Evolutionary conservation across 768 basidiomycete genomes (phyloP), one percentile per base, ranked within the genome.

Genomic region (Mrakia frigida): DNA sequence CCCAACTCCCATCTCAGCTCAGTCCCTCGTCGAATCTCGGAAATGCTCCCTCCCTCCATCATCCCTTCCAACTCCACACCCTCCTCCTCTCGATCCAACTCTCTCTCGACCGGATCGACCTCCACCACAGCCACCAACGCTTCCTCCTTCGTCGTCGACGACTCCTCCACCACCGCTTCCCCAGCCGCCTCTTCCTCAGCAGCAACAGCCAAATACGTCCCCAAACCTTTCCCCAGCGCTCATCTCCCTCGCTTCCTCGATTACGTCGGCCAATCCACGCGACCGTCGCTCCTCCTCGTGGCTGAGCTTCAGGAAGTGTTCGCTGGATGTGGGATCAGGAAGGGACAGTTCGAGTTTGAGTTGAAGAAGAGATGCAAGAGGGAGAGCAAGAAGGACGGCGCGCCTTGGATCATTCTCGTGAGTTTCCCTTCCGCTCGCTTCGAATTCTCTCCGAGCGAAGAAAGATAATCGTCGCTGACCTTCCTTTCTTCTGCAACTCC

Each of bases 271-370:
- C 88, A 90, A 0, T 85, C 87, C 11, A 92, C 86, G 78, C 85
- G 92, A 35, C 86, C 86, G 11, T 86, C 79, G 33, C 53, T 74
- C 0, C 74, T 88, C 74, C 87, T 94, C 39, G 87, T 93, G 0
- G 92, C 93, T 77, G 86, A 88, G 11, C 87, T 93, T 79, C 88
- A 89, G 80, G 88, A 90, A 78, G 90, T 90, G 37, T 85, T 93
- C n/a, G 84, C 90, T 79, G 90, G 89, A 7, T 31, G 69, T 28
- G 61, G n/a, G 75, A 33, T 74, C 23, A 74, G 33, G 77, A 94
- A 93, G 86, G 91, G 89, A 70, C 88, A 91, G 6, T 89, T 94
- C 63, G 91, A 92, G 82, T 89, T 88, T 3, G 93, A 93, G 82
- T 85, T 94, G 52, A 86, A 87, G 65, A 91, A 93, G 82, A 86